Conservation (phyloP, 768 basidiomycete genomes). For the Boletus pseudopeckii region DNA sequence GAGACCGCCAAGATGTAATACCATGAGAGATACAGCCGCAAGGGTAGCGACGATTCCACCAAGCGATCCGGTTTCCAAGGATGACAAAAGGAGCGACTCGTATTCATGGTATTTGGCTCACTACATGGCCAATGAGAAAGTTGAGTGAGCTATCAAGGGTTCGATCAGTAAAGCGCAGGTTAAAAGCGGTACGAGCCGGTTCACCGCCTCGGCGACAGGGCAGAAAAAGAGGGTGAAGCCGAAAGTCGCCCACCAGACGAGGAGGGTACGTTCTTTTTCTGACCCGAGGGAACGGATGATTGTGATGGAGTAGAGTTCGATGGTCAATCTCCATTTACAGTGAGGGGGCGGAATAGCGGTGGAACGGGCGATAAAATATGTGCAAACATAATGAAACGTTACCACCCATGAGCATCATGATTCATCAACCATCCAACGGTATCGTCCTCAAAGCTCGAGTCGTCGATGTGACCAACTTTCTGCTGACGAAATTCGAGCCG, state of each 20-base stretch:
- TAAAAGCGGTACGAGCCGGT: slow-evolving; percentile 4
- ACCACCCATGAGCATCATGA: too few species aligned
- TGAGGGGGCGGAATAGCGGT: too few species aligned
- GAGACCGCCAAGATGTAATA: slow-evolving; percentile 1
- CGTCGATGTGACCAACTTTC: too few species aligned
- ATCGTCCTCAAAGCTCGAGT: too few species aligned
- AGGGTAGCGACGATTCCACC: slow-evolving; percentile 10
- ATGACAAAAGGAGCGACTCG: slow-evolving; percentile 1
- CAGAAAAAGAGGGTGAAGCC: slow-evolving; percentile 17
- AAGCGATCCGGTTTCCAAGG: slow-evolving; percentile 11
- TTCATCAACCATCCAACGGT: too few species aligned
- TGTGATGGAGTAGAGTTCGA: not conserved
- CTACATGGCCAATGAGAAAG: slow-evolving; percentile 10
- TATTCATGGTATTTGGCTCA: slow-evolving; percentile 12
- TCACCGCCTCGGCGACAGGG: slow-evolving; percentile 4
- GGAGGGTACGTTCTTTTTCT: slow-evolving; percentile 1
- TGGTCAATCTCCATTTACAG: too few species aligned
- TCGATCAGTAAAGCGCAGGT: slow-evolving; percentile 2
- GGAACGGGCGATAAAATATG: slow-evolving; percentile 5
- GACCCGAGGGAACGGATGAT: not conserved
- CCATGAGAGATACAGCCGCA: not conserved
- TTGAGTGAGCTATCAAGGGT: slow-evolving; percentile 7
- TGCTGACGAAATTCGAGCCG: too few species aligned
- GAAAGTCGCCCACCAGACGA: slow-evolving; percentile 14
- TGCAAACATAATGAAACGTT: slow-evolving; percentile 9